Conservation (phyloP, 306 rosid species). For the Sindora glabra region DNA sequence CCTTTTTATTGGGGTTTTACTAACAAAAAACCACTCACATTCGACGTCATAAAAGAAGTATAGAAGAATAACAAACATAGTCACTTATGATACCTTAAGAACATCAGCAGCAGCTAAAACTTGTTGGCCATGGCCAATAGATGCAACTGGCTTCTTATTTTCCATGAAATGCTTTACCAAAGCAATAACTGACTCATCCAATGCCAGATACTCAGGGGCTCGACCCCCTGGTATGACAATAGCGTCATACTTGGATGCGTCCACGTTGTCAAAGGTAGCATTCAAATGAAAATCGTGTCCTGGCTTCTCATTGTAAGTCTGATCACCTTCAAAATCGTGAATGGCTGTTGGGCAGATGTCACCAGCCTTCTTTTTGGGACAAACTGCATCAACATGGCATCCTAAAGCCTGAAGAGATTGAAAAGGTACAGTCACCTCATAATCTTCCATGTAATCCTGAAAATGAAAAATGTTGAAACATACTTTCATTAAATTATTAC, state of each 20-base stretch:
- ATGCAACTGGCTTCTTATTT: background rate
- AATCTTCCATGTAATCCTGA: conserved; percentile 60
- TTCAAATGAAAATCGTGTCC: conserved; percentile 37
- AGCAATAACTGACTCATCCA: background rate
- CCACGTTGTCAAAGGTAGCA: conserved; percentile 30
- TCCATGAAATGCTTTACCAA: background rate
- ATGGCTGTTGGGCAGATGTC: conserved; percentile 45
- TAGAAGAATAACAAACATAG: too few relatives aligned
- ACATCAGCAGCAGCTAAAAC: conserved; percentile 52
- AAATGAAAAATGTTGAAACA: background rate
- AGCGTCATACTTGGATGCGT: conserved; percentile 26
- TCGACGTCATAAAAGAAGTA: too few relatives aligned
- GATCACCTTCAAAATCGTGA: too few relatives aligned
- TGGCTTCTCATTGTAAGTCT: conserved; percentile 51
- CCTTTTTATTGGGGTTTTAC: too few relatives aligned
- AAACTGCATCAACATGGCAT: conserved; percentile 50
- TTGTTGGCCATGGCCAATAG: conserved; percentile 32
- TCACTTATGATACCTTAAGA: conserved; percentile 32
- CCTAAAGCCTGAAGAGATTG: too few relatives aligned
- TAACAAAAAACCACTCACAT: too few relatives aligned
- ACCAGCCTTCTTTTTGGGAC: conserved; percentile 48
- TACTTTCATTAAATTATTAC: too few relatives aligned
- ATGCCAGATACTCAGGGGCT: background rate
- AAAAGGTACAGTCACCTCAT: conserved; percentile 46
- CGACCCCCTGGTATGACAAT: background rate